A percentile compares a stretch with the other conserved stretches of the same genome.
These are phyloP conservation scores for Eucalyptus virginea DNA, from an alignment of 345 rosid species.

Conservation along the genomic window DNA sequence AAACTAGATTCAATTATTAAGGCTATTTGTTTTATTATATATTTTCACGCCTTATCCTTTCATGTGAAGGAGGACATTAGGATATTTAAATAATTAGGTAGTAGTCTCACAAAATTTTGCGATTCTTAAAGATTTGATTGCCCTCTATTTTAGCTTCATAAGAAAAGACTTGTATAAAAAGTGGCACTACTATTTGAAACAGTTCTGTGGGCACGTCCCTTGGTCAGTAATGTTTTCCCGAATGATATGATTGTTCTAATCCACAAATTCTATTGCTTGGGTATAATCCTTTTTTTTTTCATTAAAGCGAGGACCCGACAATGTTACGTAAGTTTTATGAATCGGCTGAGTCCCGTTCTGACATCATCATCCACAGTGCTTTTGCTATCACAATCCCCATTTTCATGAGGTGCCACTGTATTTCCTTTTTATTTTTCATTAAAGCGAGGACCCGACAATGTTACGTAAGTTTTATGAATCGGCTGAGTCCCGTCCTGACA, in stretches of 20 bases:
- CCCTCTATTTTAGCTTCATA: not conserved
- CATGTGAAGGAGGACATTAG: not conserved
- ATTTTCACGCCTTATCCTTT: not conserved
- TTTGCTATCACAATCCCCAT: not conserved
- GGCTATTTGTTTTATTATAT: not conserved
- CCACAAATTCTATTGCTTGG: not conserved
- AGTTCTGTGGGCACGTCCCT: not conserved
- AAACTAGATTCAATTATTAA: not conserved
- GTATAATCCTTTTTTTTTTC: not conserved
- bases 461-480: not conserved
- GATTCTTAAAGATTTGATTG: not conserved
- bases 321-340: not conserved
- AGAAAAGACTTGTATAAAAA: not conserved
- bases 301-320: not conserved
- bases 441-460: not conserved
- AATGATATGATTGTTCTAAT: not conserved
- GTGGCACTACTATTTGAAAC: not conserved
- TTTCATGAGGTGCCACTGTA: too few species aligned
- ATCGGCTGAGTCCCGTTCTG: not conserved
- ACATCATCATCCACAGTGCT: not conserved
- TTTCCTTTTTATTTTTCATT: not conserved
- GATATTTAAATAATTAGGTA: not conserved
- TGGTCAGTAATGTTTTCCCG: not conserved
- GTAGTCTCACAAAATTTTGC: not conserved
- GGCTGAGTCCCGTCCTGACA: not conserved